phyloP scores from a whole-genome alignment of 345 rosid genomes.

The Viola odorata region DNA sequence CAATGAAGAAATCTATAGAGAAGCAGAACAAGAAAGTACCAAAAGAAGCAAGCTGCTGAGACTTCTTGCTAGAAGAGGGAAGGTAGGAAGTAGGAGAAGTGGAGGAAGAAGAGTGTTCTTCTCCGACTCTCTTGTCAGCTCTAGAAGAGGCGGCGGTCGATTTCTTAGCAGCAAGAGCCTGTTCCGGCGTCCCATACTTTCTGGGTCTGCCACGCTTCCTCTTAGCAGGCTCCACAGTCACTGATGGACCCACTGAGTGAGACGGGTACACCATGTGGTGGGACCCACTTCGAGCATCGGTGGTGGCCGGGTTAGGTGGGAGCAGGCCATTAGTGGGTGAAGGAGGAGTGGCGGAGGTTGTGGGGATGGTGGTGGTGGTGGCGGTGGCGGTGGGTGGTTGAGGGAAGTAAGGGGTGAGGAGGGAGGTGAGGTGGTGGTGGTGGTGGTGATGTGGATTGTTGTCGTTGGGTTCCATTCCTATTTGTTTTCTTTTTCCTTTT shows the following conservation, averaged over 20 bases:
- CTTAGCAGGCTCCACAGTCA: slow-evolving; percentile 45
- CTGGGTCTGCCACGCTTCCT: slow-evolving; percentile 92
- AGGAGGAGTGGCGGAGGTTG: slow-evolving; percentile 27
- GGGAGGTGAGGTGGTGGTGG: slow-evolving; percentile 34
- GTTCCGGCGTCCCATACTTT: slow-evolving; percentile 93
- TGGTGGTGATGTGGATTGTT: slow-evolving; percentile 1
- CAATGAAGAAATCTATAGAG: neutral
- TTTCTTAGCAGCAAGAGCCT: slow-evolving; percentile 85
- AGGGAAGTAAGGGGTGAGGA: slow-evolving; percentile 26
- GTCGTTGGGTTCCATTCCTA: slow-evolving; percentile 58
- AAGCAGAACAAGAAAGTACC: slow-evolving; percentile 6
- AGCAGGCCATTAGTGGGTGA: slow-evolving; percentile 63
- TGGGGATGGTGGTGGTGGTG: slow-evolving; percentile 32
- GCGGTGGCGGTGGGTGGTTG: slow-evolving; percentile 11
- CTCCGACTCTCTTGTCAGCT: neutral
- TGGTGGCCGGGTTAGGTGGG: slow-evolving; percentile 23
- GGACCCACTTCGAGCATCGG: slow-evolving; percentile 4
- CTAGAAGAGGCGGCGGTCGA: slow-evolving; percentile 21
- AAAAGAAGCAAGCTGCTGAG: slow-evolving; percentile 17
- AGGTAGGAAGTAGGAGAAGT: slow-evolving; percentile 4
- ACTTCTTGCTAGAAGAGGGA: slow-evolving; percentile 8
- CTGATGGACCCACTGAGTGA: neutral
- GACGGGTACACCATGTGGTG: slow-evolving; percentile 6
- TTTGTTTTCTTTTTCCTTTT: slow-evolving; percentile 15
- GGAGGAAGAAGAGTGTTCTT: slow-evolving; percentile 12